Conservation (phyloP, 148 eudicot genomes). For the Nepenthes gracilis region DNA sequence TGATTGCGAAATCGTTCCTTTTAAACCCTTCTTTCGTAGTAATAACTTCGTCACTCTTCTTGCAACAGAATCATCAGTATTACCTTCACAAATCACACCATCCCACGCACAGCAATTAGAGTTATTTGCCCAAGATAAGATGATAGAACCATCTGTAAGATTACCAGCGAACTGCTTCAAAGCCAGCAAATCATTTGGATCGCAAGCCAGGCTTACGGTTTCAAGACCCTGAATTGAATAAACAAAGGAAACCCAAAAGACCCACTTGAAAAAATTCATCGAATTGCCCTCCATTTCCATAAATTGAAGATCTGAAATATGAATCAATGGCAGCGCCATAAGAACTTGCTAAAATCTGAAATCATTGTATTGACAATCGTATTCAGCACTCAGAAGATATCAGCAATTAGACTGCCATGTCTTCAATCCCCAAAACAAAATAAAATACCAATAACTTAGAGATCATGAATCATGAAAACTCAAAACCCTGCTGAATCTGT, state of each 20-base stretch:
- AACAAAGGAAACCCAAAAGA: conserved; percentile 34
- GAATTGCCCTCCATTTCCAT: conserved; percentile 14
- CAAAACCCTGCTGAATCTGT: neutral
- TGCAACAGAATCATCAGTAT: conserved; percentile 21
- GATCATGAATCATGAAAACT: neutral
- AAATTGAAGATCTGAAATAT: conserved; percentile 7
- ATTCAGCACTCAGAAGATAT: too few relatives aligned
- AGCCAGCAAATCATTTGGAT: conserved; percentile 48
- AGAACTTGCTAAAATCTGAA: neutral
- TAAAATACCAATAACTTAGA: too few relatives aligned
- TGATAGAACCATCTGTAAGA: conserved; percentile 40
- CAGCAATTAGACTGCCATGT: too few relatives aligned
- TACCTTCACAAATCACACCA: conserved; percentile 48
- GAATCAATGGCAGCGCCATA: neutral
- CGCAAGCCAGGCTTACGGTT: conserved; percentile 36
- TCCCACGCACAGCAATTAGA: conserved; percentile 67
- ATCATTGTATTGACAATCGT: too few relatives aligned
- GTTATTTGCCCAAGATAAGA: conserved; percentile 33
- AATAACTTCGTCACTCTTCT: conserved; percentile 40
- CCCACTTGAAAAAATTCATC: conserved; percentile 32
- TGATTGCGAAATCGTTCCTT: conserved; percentile 45
- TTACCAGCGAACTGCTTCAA: conserved; percentile 61
- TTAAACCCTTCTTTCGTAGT: conserved; percentile 34
- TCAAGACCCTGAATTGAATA: conserved; percentile 25
- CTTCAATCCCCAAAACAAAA: too few relatives aligned